Conservation (phyloP, 805 yeast genomes). For the Wickerhamiella azymoides region DNA sequence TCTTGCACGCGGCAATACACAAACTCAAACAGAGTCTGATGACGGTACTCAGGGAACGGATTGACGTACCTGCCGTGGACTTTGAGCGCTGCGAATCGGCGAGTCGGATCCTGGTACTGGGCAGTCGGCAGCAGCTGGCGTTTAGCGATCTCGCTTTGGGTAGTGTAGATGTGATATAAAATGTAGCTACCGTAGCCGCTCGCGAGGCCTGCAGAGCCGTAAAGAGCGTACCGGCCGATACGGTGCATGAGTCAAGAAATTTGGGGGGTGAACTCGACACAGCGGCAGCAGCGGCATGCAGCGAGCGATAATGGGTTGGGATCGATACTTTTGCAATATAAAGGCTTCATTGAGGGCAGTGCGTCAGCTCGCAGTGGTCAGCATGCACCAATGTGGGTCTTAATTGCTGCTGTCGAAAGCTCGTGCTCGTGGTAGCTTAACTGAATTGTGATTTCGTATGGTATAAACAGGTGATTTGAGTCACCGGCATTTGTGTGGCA, state of each 20-base stretch:
- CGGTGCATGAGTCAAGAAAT: background rate
- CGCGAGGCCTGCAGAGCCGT: constrained; percentile 5
- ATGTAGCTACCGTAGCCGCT: constrained; percentile 18
- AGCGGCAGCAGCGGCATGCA: too few species aligned
- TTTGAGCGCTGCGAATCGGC: constrained; percentile 17
- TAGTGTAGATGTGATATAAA: constrained; percentile 12
- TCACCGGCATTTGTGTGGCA: background rate
- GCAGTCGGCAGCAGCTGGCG: constrained; percentile 11
- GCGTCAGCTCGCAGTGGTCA: background rate
- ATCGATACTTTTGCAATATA: too few species aligned
- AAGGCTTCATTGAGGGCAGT: too few species aligned
- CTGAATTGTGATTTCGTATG: too few species aligned
- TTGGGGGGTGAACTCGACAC: too few species aligned
- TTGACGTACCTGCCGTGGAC: constrained; percentile 63
- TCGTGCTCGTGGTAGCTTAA: too few species aligned
- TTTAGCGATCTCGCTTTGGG: constrained; percentile 11
- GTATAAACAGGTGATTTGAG: too few species aligned
- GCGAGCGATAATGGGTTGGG: too few species aligned
- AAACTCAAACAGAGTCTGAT: constrained; percentile 82
- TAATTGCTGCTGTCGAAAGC: too few species aligned
- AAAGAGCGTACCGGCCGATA: background rate
- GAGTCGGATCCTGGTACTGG: constrained; percentile 11
- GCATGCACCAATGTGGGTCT: background rate
- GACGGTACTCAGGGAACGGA: constrained; percentile 81
- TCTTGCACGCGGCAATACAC: constrained; percentile 59